These are phyloP conservation scores for Collybia mongolica DNA, from an alignment of 768 basidiomycete genomes.

Conservation along the genomic window DNA sequence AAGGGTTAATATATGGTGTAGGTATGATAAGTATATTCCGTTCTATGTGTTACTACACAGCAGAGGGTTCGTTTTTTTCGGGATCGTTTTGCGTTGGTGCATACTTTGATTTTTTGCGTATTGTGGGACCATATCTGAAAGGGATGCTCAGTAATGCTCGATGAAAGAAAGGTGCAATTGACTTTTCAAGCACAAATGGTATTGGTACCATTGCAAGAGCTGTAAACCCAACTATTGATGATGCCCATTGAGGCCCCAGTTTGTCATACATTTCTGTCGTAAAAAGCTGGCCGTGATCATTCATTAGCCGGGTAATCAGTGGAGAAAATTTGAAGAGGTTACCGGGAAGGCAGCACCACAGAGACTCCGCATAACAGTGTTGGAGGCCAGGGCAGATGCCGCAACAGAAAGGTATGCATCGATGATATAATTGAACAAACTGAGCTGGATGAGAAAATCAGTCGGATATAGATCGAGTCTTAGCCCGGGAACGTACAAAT, in stretches of 20 bases:
- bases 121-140: slow-evolving; percentile 37
- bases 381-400: slow-evolving; percentile 56
- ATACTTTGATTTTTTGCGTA: slow-evolving; percentile 42
- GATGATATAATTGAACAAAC: slow-evolving; percentile 59
- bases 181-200: slow-evolving; percentile 45
- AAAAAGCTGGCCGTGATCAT: slow-evolving; percentile 38
- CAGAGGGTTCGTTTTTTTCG: not conserved
- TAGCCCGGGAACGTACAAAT: slow-evolving; percentile 40
- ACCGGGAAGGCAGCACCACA: slow-evolving; percentile 55
- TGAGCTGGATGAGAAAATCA: slow-evolving; percentile 34
- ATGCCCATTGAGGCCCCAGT: slow-evolving; percentile 57
- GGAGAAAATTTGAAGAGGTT: slow-evolving; percentile 1
- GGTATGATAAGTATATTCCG: no score
- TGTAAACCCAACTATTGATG: slow-evolving; percentile 52
- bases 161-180: not conserved
- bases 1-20: no score
- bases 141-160: not conserved
- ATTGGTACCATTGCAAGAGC: slow-evolving; percentile 52
- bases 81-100: slow-evolving; percentile 24
- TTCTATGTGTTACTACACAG: not conserved
- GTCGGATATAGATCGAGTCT: not conserved
- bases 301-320: slow-evolving; percentile 1
- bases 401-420: slow-evolving; percentile 56
- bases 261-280: slow-evolving; percentile 52
- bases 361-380: slow-evolving; percentile 50